Conservation (phyloP, 139 green algal genomes). For the Astrephomene gubernaculifera region DNA sequence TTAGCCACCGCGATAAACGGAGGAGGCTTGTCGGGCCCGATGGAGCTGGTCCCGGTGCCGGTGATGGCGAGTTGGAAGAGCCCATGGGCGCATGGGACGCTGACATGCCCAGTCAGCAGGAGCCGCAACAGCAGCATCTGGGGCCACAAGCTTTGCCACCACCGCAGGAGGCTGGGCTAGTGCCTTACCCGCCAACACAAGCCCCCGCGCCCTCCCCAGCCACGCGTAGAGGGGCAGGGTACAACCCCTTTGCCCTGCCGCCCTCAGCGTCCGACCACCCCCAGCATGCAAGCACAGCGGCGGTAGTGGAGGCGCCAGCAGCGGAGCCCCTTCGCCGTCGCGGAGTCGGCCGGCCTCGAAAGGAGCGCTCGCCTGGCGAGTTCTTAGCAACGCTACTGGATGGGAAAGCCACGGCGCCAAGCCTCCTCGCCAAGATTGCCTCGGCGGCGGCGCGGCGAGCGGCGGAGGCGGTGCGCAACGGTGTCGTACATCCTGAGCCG, state of each 20-base stretch:
- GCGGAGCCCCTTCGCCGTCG: neutral
- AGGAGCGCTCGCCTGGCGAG: neutral
- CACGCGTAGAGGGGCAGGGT: too few relatives aligned
- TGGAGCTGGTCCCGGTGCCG: too few relatives aligned
- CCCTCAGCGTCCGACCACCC: neutral
- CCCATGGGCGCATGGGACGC: too few relatives aligned
- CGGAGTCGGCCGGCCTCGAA: slow-evolving; percentile 1
- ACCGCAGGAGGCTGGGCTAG: too few relatives aligned
- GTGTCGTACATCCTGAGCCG: neutral
- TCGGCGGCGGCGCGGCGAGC: slow-evolving; percentile 4
- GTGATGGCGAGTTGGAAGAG: too few relatives aligned
- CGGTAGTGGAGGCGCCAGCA: neutral
- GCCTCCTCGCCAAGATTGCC: slow-evolving; percentile 2
- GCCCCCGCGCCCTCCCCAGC: too few relatives aligned
- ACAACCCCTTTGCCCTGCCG: neutral
- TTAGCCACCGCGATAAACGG: slow-evolving; percentile 1
- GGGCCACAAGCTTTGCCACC: too few relatives aligned
- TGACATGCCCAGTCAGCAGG: too few relatives aligned
- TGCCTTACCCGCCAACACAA: too few relatives aligned
- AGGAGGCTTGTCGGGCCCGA: neutral
- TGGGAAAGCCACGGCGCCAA: neutral
- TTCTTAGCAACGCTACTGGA: slow-evolving; percentile 14
- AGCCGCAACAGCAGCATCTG: too few relatives aligned
- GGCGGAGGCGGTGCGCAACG: neutral
- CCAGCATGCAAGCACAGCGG: too few relatives aligned